Base-by-base conservation (phyloP, 768 basidiomycete genomes). In the Scleroderma bovista region DNA sequence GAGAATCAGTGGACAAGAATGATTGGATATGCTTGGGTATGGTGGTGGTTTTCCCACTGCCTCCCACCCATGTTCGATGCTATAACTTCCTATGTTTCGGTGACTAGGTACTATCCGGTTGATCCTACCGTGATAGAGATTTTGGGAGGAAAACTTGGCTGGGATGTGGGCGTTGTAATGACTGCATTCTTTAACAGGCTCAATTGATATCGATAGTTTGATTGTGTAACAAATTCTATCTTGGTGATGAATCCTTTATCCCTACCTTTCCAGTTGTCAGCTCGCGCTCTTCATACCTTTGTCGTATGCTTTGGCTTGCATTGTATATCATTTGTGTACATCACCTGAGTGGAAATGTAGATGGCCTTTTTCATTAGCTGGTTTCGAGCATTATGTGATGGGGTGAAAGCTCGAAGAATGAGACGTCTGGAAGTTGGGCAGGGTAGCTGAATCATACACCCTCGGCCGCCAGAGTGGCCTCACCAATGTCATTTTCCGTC, bases 371-470 rank as follows among this genome's bases (percentile, higher is more conserved):
- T n/a, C n/a, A n/a, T n/a, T n/a, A n/a, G n/a, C n/a, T n/a, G n/a
- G n/a, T n/a, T n/a, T n/a, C n/a, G n/a, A n/a, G n/a, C n/a, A n/a
- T n/a, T n/a, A n/a, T n/a, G n/a, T n/a, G n/a, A n/a, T n/a, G n/a
- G n/a, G n/a, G n/a, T n/a, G n/a, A n/a, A n/a, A n/a, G n/a, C n/a
- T 87, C 87, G 55, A 93, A 76, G 46, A 96, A 87, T 15, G 81
- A 80, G 2, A 93, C 84, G 26, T 77, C 73, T 5, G 83, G 84
- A n/a, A n/a, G n/a, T 17, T 88, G 83, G 5, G 88, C 88, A 2
- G 93, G 93, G 63, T 96, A 95, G 63, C 74, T 81, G 75, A 97
- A 95, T 49, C 76, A 73, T 60, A 95, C 77, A 55, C 85, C 67
- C 53, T 88, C n/a, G n/a, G n/a, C n/a, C n/a, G n/a, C 77, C 47